phyloP scores from a whole-genome alignment of 2,329 filamentous ascomycete species.

The Pleomassaria siparia region DNA sequence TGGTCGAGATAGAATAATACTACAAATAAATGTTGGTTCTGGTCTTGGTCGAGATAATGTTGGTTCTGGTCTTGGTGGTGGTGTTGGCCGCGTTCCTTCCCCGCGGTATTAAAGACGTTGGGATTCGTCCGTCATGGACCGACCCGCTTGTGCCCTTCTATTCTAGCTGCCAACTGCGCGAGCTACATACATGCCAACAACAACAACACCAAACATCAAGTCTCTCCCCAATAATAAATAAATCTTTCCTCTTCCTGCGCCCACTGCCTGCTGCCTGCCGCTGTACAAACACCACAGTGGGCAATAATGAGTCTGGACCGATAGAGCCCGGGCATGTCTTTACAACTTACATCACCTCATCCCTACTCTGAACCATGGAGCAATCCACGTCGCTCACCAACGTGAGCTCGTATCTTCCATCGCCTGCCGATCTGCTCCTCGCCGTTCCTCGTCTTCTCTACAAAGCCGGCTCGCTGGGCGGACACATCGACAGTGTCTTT shows the following conservation, averaged over 20 bases:
- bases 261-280: too few relatives aligned
- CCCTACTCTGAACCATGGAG: constrained; percentile 21
- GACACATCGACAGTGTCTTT: constrained; percentile 59
- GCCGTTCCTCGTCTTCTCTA: constrained; percentile 71
- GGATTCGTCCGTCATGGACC: constrained; percentile 1
- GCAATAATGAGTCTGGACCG: constrained; percentile 1
- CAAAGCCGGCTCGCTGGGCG: constrained; percentile 65
- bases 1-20: constrained; percentile 11
- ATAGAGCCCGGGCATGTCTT: constrained; percentile 2
- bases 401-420: constrained; percentile 51
- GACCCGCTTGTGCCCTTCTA: not conserved
- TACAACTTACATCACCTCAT: not conserved
- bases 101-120: not conserved
- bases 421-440: constrained; percentile 68
- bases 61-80: constrained; percentile 10
- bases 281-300: not conserved
- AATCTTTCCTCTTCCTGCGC: not conserved
- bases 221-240: not conserved
- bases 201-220: not conserved
- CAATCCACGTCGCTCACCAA: constrained; percentile 30
- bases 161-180: not conserved
- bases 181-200: not conserved
- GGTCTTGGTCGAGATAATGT: constrained; percentile 8
- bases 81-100: not conserved
- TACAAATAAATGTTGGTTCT: constrained; percentile 17